phyloP scores from a whole-genome alignment of 192 early-diverging fungal genomes.

The Phlyctochytrium planicorne region DNA sequence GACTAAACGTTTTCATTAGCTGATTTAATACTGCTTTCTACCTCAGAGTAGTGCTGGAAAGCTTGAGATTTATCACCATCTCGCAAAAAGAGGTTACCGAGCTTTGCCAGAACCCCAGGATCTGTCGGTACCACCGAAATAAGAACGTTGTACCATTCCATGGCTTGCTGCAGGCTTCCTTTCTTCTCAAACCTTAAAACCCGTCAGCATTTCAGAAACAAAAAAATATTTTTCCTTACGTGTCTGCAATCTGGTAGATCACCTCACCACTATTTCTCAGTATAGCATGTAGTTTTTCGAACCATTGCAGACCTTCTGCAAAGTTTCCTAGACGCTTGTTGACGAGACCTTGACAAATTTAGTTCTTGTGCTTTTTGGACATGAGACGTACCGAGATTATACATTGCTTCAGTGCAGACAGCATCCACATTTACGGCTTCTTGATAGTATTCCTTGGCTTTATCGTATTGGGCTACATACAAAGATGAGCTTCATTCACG shows the following conservation, averaged over 20 bases:
- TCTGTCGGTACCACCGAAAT: conserved; percentile 63
- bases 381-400: conserved; percentile 45
- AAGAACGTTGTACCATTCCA: conserved; percentile 64
- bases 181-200: conserved; percentile 51
- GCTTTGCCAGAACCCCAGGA: conserved; percentile 49
- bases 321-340: conserved; percentile 43
- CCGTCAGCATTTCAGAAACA: background rate
- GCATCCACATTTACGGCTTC: conserved; percentile 57
- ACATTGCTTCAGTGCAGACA: conserved; percentile 60
- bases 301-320: conserved; percentile 47
- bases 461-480: conserved; percentile 32
- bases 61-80: conserved; percentile 60
- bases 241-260: conserved; percentile 62
- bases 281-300: conserved; percentile 59
- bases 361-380: background rate
- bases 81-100: conserved; percentile 51
- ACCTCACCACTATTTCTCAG: conserved; percentile 56
- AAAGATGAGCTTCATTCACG: background rate
- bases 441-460: conserved; percentile 53
- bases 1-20: conserved; percentile 29
- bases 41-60: conserved; percentile 63
- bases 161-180: conserved; percentile 46
- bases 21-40: conserved; percentile 10
- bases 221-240: conserved; percentile 39
- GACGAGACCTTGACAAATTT: conserved; percentile 35